Evolutionary conservation across 441 rosid genomes (phyloP), one percentile per base, ranked within the genome.

Genomic region (Adansonia rubrostipa): DNA sequence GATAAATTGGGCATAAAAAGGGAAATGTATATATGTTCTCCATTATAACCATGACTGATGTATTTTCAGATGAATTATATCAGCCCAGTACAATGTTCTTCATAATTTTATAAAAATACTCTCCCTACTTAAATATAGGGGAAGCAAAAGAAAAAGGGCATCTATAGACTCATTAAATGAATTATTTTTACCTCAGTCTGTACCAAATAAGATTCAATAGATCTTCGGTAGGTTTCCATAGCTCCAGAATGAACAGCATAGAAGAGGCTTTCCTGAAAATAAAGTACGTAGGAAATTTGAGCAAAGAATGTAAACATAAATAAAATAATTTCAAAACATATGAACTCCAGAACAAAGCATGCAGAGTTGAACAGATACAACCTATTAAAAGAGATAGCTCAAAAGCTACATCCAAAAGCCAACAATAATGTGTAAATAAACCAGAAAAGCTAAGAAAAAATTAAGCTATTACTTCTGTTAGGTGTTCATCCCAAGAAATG

Each of bases 231-330:
- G 58, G 85, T 77, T 80, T 86, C 96, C 92, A 89, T 92, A 81
- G 99, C 97, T 77, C 98, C 92, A 3, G 89, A 82, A 51, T 99
- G 94, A 83, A 97, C 88, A 13, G 93, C 94, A 85, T 93, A 93
- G 85, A 95, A 97, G 72, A 97, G 92, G 89, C 92, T 93, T 85
- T 94, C 97, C 99, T 95, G 98, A 81, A 85, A 81, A 76, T 63
- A 50, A 83, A 57, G 78, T 76, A 77, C 64, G 66, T 44, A 81
- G 70, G 50, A 75, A 63, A 36, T 62, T 9, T 62, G 63, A 72
- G 57, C 64, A 66, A 15, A 65, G 48, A 75, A 62, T n/a, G 10
- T 10, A 1, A 53, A n/a, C 5, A 44, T 11, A 54, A 62, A 24
- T 50, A 45, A 54, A 44, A 42, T 58, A 77, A 56, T 44, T 15